A percentile compares a stretch with the other conserved stretches of the same genome.
phyloP scores from a whole-genome alignment of 768 basidiomycete genomes.

The Tricholoma sp. region DNA sequence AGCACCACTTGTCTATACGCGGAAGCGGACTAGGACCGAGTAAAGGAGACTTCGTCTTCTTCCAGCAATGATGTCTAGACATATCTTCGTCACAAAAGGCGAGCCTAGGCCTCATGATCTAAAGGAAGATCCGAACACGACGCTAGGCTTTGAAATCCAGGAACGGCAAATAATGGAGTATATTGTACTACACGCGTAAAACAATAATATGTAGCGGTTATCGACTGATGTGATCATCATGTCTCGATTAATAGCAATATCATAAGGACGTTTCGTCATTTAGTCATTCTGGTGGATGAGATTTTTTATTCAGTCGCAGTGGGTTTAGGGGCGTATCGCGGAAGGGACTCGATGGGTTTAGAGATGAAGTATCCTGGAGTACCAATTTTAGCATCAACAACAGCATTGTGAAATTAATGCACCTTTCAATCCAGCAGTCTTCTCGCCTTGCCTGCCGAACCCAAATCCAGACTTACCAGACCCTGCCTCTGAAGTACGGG shows the following conservation, averaged over 20 bases:
- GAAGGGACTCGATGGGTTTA: constrained; percentile 57
- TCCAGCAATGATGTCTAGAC: no score
- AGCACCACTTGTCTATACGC: neutral
- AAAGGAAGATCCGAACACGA: no score
- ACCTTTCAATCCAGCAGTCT: constrained; percentile 61
- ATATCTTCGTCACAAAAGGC: no score
- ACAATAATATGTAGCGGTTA: neutral
- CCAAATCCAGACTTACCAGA: constrained; percentile 51
- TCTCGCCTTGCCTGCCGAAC: constrained; percentile 79
- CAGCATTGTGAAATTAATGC: constrained; percentile 10
- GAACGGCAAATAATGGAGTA: neutral
- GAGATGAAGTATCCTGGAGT: constrained; percentile 48
- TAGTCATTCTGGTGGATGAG: constrained; percentile 6
- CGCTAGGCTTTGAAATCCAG: no score
- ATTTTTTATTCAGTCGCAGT: constrained; percentile 5
- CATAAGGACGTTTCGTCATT: neutral
- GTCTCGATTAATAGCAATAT: neutral
- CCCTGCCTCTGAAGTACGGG: constrained; percentile 4
- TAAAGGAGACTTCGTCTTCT: no score
- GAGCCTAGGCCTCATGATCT: no score
- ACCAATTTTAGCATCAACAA: neutral
- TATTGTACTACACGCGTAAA: neutral
- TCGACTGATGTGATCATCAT: neutral
- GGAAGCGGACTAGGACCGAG: no score
- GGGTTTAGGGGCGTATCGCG: constrained; percentile 47